phyloP scores from a whole-genome alignment of 2,329 filamentous ascomycete genomes.

The Sphaerulina musiva region DNA sequence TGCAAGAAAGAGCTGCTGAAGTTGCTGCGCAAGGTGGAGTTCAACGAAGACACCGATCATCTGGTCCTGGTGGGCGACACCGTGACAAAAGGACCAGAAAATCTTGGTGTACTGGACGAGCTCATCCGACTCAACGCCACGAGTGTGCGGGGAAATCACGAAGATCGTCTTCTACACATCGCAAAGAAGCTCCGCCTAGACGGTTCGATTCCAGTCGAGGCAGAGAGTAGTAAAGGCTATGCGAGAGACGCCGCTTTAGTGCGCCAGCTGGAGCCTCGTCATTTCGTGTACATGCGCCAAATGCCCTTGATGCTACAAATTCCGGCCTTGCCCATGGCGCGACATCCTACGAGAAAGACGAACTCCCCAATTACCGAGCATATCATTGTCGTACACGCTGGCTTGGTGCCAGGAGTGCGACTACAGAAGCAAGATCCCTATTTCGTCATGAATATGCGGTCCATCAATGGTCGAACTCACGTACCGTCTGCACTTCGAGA shows the following conservation, averaged over 20 bases:
- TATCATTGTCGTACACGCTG: conserved; percentile 75
- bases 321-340: conserved; percentile 27
- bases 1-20: conserved; percentile 59
- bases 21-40: conserved; percentile 62
- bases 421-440: conserved; percentile 67
- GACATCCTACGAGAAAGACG: conserved; percentile 11
- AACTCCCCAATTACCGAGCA: conserved; percentile 55
- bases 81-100: conserved; percentile 82
- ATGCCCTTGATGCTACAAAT: conserved; percentile 36
- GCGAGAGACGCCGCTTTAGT: conserved; percentile 28
- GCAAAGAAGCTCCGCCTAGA: conserved; percentile 18
- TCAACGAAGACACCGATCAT: conserved; percentile 60
- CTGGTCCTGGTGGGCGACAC: conserved; percentile 72
- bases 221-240: conserved; percentile 21
- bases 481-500: conserved; percentile 45
- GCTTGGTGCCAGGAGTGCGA: conserved; percentile 68
- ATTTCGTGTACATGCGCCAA: conserved; percentile 30
- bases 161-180: conserved; percentile 69
- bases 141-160: conserved; percentile 85
- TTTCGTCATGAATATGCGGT: conserved; percentile 89
- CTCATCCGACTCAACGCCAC: conserved; percentile 68
- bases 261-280: conserved; percentile 25
- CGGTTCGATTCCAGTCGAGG: conserved; percentile 1
- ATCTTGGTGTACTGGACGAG: conserved; percentile 66
- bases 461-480: conserved; percentile 58